These are phyloP conservation scores for Gryganskiella cystojenkinii DNA, from an alignment of 192 early-diverging fungal genomes.

Conservation along the genomic window DNA sequence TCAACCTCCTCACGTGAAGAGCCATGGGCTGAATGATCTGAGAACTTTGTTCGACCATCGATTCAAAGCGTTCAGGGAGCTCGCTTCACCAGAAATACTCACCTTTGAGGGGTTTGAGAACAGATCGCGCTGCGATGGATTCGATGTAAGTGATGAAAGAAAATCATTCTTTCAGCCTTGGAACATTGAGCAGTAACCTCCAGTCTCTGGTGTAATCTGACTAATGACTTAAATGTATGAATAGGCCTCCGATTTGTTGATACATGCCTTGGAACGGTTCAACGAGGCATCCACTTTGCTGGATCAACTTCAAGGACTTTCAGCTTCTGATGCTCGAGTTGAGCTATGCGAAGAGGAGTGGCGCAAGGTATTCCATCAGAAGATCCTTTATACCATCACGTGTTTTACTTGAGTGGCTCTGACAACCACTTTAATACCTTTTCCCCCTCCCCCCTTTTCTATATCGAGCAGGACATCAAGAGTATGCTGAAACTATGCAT, in stretches of 20 bases:
- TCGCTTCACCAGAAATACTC: slow-evolving; percentile 47
- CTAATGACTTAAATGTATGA: neutral
- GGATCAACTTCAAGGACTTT: slow-evolving; percentile 18
- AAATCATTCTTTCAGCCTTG: neutral
- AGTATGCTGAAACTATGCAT: slow-evolving; percentile 42
- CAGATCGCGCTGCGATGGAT: slow-evolving; percentile 22
- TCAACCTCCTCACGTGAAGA: slow-evolving; percentile 27
- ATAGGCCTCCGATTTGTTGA: slow-evolving; percentile 27
- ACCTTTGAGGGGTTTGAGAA: slow-evolving; percentile 30
- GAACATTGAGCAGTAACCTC: neutral
- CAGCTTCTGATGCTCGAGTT: slow-evolving; percentile 17
- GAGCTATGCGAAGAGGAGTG: slow-evolving; percentile 29
- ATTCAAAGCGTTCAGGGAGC: slow-evolving; percentile 56
- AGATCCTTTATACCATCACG: neutral
- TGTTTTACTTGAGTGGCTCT: neutral
- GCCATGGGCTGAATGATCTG: slow-evolving; percentile 57
- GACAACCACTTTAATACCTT: neutral
- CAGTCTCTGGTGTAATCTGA: neutral
- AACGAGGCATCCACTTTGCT: slow-evolving; percentile 18
- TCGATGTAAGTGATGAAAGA: slow-evolving; percentile 27
- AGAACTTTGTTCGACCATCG: slow-evolving; percentile 57
- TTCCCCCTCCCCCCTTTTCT: neutral
- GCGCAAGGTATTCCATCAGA: slow-evolving; percentile 25
- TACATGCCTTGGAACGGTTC: slow-evolving; percentile 14
- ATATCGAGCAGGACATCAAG: slow-evolving; percentile 18